Evolutionary conservation across 129 eudicot species (phyloP).

Genomic region (Glebionis coronaria): DNA sequence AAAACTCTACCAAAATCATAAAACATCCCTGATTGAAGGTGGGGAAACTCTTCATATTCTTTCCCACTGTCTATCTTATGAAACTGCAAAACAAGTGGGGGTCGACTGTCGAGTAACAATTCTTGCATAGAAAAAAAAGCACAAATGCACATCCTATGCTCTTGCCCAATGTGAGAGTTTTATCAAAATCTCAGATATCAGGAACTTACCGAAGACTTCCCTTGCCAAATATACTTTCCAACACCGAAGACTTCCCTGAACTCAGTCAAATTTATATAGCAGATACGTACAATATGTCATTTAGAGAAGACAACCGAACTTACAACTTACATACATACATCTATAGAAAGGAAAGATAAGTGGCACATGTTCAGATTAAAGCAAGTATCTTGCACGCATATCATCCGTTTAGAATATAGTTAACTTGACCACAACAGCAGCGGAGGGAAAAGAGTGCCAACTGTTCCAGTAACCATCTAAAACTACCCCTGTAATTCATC

Average conservation of each 20-base stretch:
- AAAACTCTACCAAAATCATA: constrained; percentile 43
- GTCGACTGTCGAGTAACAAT: too few relatives aligned
- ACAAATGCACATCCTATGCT: not conserved
- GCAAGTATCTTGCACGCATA: constrained; percentile 15
- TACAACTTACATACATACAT: not conserved
- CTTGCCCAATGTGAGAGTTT: not conserved
- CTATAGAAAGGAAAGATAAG: constrained; percentile 7
- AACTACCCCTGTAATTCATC: not conserved
- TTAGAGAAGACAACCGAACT: not conserved
- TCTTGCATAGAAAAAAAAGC: too few relatives aligned
- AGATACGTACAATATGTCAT: not conserved
- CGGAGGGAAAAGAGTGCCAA: constrained; percentile 65
- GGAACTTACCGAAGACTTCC: constrained; percentile 26
- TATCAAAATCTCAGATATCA: not conserved
- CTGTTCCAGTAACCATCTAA: not conserved
- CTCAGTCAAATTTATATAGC: constrained; percentile 8
- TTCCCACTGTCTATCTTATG: constrained; percentile 15
- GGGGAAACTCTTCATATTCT: constrained; percentile 53
- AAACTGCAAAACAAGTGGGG: not conserved
- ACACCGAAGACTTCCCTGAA: too few relatives aligned
- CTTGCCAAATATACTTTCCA: too few relatives aligned
- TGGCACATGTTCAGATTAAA: constrained; percentile 10
- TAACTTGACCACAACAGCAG: constrained; percentile 63
- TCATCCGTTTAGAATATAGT: not conserved
- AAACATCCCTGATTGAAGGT: constrained; percentile 41